These are phyloP conservation scores for Pilobolus umbonatus DNA, from an alignment of 192 early-diverging fungal species.

Conservation along the genomic window DNA sequence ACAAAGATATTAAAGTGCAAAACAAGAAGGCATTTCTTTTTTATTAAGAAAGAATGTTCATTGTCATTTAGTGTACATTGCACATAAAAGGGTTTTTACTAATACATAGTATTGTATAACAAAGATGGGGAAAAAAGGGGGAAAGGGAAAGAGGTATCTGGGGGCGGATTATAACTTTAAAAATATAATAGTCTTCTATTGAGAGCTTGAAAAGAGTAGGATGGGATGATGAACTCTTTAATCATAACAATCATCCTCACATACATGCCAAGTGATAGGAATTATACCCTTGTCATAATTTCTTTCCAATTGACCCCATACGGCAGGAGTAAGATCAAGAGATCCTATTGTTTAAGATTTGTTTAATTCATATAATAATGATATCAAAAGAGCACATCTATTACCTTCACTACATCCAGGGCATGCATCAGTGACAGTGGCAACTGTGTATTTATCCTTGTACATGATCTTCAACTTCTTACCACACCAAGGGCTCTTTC, in stretches of 20 bases:
- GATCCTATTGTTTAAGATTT: neutral
- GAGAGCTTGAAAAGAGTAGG: no score
- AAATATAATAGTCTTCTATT: no score
- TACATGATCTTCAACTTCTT: constrained; percentile 28
- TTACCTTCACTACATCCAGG: constrained; percentile 33
- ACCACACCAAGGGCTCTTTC: constrained; percentile 32
- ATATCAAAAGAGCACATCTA: neutral
- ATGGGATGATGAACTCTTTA: no score
- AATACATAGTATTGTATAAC: no score
- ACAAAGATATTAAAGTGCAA: no score
- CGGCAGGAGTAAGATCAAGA: constrained; percentile 21
- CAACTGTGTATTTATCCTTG: constrained; percentile 31
- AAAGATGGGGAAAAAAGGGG: neutral
- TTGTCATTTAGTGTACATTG: no score
- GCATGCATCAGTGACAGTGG: constrained; percentile 42
- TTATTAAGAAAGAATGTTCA: no score
- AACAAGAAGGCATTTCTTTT: no score
- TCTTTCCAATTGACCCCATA: neutral
- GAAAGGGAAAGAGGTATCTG: neutral
- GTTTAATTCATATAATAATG: no score
- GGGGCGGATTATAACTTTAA: no score
- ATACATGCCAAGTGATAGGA: constrained; percentile 1
- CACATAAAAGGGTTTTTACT: no score
- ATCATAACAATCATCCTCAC: neutral
- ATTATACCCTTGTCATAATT: neutral